A percentile compares a stretch with the other conserved stretches of the same genome.
Conservation (phyloP, 2,329 filamentous ascomycete genomes). For the Teratosphaeria epicoccoides region DNA sequence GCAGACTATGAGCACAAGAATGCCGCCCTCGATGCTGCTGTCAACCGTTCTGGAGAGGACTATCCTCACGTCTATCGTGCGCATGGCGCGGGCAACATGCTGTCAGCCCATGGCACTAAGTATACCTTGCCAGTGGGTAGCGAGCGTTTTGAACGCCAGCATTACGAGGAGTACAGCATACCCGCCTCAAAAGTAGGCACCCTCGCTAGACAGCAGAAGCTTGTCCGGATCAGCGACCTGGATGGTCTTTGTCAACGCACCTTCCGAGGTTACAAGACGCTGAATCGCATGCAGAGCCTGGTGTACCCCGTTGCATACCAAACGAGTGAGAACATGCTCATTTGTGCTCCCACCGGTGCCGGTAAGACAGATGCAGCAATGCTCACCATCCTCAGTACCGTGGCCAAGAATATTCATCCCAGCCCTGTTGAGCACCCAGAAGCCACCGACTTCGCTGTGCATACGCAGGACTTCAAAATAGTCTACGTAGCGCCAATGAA, state of each 20-base stretch:
- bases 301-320: conserved; percentile 92
- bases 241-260: conserved; percentile 85
- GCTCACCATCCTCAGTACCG: conserved; percentile 84
- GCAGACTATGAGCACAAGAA: conserved; percentile 78
- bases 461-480: conserved; percentile 86
- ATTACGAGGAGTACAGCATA: conserved; percentile 82
- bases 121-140: conserved; percentile 73
- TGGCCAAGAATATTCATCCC: conserved; percentile 74
- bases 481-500: conserved; percentile 99
- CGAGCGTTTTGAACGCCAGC: conserved; percentile 55
- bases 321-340: conserved; percentile 96
- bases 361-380: conserved; percentile 98
- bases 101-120: conserved; percentile 68
- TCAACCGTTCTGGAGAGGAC: conserved; percentile 57
- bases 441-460: conserved; percentile 70
- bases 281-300: conserved; percentile 97
- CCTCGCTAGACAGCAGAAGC: conserved; percentile 59
- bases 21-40: conserved; percentile 57
- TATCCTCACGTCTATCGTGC: conserved; percentile 92
- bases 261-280: conserved; percentile 82
- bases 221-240: conserved; percentile 70
- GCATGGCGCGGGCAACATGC: conserved; percentile 73
- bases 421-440: conserved; percentile 65
- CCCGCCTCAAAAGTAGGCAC: conserved; percentile 72
- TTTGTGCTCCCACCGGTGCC: conserved; percentile 86